These are phyloP conservation scores for Beauveria scarabaeidicola DNA, from an alignment of 2,329 filamentous ascomycete species.

Conservation along the genomic window DNA sequence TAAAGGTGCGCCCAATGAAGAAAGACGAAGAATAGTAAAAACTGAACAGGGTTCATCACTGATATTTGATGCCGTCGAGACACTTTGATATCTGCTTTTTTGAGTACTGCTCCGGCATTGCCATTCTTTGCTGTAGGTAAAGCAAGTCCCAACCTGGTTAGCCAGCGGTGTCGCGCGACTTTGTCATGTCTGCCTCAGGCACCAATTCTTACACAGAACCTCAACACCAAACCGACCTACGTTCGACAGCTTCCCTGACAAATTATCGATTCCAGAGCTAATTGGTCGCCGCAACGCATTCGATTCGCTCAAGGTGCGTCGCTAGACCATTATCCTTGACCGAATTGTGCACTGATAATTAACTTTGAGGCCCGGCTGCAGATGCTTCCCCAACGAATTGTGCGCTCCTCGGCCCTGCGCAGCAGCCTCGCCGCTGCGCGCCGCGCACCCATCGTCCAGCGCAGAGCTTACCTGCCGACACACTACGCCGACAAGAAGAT, in stretches of 20 bases:
- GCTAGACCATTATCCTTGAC: neutral
- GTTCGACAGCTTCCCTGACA: constrained; percentile 21
- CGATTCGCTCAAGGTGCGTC: constrained; percentile 26
- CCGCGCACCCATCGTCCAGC: constrained; percentile 45
- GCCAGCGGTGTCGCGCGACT: constrained; percentile 17
- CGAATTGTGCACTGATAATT: constrained; percentile 7
- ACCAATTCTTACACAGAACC: constrained; percentile 15
- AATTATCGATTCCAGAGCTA: constrained; percentile 26
- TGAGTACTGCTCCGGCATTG: neutral
- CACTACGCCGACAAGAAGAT: constrained; percentile 37
- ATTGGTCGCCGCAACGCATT: constrained; percentile 25
- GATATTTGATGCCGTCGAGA: too few species aligned
- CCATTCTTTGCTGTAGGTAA: neutral
- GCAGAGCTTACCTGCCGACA: constrained; percentile 48
- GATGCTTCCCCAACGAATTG: constrained; percentile 56
- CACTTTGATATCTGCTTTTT: neutral
- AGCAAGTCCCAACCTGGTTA: constrained; percentile 10
- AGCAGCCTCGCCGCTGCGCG: constrained; percentile 36
- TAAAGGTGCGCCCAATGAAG: neutral
- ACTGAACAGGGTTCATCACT: too few species aligned
- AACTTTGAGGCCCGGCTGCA: constrained; percentile 21
- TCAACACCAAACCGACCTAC: constrained; percentile 7
- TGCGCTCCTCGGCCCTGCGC: constrained; percentile 38
- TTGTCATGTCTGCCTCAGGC: constrained; percentile 27
- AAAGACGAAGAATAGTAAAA: neutral